Base-by-base conservation (phyloP, 352 stramenopile species). In the Phytophthora fragariae region DNA sequence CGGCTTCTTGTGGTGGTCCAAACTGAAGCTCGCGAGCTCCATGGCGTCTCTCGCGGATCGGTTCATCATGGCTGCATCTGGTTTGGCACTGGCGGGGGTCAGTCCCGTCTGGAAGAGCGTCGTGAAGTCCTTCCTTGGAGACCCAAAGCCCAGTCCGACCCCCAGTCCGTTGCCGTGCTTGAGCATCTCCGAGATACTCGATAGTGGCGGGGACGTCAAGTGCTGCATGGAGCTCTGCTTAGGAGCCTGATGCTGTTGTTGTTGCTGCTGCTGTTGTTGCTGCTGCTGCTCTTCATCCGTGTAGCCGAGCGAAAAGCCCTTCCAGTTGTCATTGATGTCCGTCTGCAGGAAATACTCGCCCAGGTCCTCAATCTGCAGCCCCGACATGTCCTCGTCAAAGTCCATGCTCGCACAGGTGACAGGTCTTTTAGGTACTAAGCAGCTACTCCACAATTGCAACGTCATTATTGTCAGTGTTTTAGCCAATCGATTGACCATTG, bases 311-410 rank as follows among this genome's bases (percentile, higher is more conserved):
- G 81, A 88, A 68, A 93, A 90, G 15, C 84, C 83, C 49, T 92
- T 93, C 84, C 84, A 92, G 52, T 79, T 87, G 57, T 93, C 84
- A 52, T 78, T 78, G 35, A 82, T 77, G 50, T 91, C 85, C 10
- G 77, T 80, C 41, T 89, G 84, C 59, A 90, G 68, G 62, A 93
- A 88, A 75, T 90, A 92, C 57, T 90, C 81, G 68, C 84, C 86
- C 57, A 93, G 58, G 57, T 93, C 86, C 61, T 93, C 86, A 60
- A 93, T 93, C 65, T 91, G 86, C 57, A 93, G 73, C 15, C 79
- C 77, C 33, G 79, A 90, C 82, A 93, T 89, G 60, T 93, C 86
- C 31, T 89, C 83, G 49, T 91, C 82, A 65, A 88, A 88, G 60
- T 90, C 82, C 82, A 90, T 90, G 15, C 50, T 57, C 53, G 46